phyloP scores from a whole-genome alignment of 148 eudicot genomes.

The Rheum nobile region DNA sequence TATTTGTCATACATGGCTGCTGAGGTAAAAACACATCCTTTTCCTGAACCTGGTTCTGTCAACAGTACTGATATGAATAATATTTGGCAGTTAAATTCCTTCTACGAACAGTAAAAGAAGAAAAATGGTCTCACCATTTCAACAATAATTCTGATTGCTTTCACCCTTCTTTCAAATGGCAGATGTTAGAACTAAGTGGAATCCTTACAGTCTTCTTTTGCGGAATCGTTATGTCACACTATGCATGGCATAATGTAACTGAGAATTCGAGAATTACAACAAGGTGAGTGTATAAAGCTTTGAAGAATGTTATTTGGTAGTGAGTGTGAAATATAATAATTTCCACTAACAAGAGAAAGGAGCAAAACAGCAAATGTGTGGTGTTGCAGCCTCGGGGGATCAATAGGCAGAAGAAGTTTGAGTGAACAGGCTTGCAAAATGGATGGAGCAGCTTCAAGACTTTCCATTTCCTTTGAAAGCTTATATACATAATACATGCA shows the following conservation, averaged over 20 bases:
- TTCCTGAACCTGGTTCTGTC: background rate
- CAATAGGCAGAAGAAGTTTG: background rate
- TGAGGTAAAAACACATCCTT: constrained; percentile 43
- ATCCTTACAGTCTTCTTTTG: constrained; percentile 86
- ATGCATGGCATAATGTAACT: constrained; percentile 90
- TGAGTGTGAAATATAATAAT: background rate
- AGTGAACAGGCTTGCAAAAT: background rate
- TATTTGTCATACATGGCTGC: constrained; percentile 90
- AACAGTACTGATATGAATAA: background rate
- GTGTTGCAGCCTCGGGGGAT: too few relatives aligned
- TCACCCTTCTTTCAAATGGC: constrained; percentile 13
- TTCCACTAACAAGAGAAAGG: background rate
- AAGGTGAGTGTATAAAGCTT: constrained; percentile 25
- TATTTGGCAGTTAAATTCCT: background rate
- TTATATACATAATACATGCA: too few relatives aligned
- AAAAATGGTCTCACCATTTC: background rate
- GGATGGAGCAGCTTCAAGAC: too few relatives aligned
- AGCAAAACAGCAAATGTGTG: background rate
- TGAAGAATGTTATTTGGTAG: background rate
- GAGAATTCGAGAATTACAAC: constrained; percentile 83
- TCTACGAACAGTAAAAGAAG: background rate
- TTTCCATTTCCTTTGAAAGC: too few relatives aligned
- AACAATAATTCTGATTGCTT: background rate
- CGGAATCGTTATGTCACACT: constrained; percentile 91
- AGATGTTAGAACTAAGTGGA: constrained; percentile 75